A percentile compares a stretch with the other conserved stretches of the same genome.
Conservation (phyloP, 2,329 filamentous ascomycete genomes). For the Trichoderma afroharzianum region DNA sequence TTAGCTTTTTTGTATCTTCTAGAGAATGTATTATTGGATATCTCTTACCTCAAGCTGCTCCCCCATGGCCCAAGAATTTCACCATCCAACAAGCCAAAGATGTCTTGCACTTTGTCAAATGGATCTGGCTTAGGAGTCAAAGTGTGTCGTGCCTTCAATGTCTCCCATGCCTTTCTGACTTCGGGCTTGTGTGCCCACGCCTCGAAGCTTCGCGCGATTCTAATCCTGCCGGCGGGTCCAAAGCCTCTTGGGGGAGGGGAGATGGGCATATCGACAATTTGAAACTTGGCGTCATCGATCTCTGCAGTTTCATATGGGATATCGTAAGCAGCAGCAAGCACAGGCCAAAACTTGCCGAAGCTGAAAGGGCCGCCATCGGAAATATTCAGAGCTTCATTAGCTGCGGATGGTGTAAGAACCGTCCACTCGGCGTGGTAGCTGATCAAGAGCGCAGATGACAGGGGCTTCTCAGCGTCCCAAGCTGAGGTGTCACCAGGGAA, state of each 20-base stretch:
- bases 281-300: neutral
- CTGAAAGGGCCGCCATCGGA: neutral
- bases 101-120: neutral
- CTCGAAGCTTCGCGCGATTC: neutral
- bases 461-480: neutral
- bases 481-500: neutral
- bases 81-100: neutral
- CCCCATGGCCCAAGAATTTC: neutral
- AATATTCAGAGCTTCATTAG: constrained; percentile 1
- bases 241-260: neutral
- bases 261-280: neutral
- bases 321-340: neutral
- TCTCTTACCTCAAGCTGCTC: neutral
- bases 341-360: constrained; percentile 4
- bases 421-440: constrained; percentile 7
- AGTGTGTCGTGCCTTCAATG: neutral
- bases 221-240: neutral
- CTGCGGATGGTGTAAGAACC: neutral
- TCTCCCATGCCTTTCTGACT: neutral
- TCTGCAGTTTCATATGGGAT: neutral
- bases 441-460: neutral
- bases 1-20: neutral
- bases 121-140: neutral
- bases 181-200: constrained; percentile 1
- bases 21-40: neutral